Conservation (phyloP, 2,329 filamentous ascomycete species). For the Microsporum canis region DNA sequence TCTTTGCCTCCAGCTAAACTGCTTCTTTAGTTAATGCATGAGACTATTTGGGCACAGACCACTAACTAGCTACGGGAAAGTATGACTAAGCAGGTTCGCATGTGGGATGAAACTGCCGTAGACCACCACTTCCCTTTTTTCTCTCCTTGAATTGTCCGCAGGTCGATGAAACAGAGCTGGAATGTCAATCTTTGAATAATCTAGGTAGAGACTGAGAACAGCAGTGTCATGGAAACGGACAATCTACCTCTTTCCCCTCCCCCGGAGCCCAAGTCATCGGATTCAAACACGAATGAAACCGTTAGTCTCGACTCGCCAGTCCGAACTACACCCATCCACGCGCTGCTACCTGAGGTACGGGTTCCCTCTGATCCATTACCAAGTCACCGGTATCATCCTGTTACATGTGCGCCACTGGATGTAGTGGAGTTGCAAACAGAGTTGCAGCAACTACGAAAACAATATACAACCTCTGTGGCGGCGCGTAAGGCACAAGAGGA, state of each 20-base stretch:
- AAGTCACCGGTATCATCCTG: slow-evolving; percentile 28
- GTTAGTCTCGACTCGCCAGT: slow-evolving; percentile 27
- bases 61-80: not conserved
- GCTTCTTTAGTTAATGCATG: not conserved
- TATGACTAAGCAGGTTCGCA: not conserved
- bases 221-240: slow-evolving; percentile 5
- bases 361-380: slow-evolving; percentile 27
- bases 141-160: not conserved
- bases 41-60: not conserved
- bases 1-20: not conserved
- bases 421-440: slow-evolving; percentile 21
- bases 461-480: slow-evolving; percentile 27
- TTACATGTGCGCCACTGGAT: slow-evolving; percentile 29
- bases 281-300: slow-evolving; percentile 4
- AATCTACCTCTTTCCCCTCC: slow-evolving; percentile 27
- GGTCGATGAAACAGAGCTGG: not conserved
- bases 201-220: not conserved
- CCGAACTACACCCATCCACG: slow-evolving; percentile 31
- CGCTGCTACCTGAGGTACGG: slow-evolving; percentile 29
- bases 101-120: not conserved
- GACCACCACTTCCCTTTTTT: not conserved
- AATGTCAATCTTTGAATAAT: not conserved
- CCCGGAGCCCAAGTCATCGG: slow-evolving; percentile 19
- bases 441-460: slow-evolving; percentile 26
- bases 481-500: slow-evolving; percentile 30